Conservation (phyloP, 176 grass and related monocot species). For the Elymus sibiricus region DNA sequence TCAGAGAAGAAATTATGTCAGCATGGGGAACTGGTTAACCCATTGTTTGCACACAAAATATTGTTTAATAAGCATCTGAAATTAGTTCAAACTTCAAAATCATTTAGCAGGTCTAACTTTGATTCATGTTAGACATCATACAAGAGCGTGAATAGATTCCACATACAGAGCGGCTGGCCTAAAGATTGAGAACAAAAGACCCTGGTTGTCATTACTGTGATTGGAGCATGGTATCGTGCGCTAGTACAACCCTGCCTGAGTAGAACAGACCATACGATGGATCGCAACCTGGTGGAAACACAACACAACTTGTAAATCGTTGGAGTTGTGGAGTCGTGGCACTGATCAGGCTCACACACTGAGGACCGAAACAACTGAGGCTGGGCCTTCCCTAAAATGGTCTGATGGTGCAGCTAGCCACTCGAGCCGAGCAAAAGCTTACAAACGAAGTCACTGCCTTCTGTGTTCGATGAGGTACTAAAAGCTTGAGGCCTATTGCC, state of each 20-base stretch:
- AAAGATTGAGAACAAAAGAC: slow-evolving; percentile 3
- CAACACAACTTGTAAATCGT: not conserved
- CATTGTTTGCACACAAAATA: slow-evolving; percentile 20
- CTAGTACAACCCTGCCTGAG: not conserved
- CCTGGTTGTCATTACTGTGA: not conserved
- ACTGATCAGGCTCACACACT: not conserved
- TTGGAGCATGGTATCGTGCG: not conserved
- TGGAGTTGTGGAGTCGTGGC: not conserved
- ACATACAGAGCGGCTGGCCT: not conserved
- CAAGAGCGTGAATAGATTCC: not conserved
- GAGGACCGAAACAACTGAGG: not conserved
- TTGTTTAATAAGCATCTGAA: not conserved
- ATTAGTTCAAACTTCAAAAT: slow-evolving; percentile 18
- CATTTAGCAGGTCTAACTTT: slow-evolving; percentile 11
- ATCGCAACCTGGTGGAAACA: not conserved
- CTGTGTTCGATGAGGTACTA: not conserved
- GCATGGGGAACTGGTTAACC: not conserved
- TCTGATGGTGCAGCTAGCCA: not conserved
- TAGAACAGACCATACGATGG: not conserved
- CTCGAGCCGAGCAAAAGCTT: not conserved
- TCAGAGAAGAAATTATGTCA: slow-evolving; percentile 16
- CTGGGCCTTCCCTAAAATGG: not conserved
- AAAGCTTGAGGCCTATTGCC: not conserved
- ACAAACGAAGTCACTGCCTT: not conserved
- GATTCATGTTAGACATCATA: not conserved